Evolutionary conservation across 306 rosid species (phyloP), one percentile per base, ranked within the genome.

Genomic region (Vicia villosa): DNA sequence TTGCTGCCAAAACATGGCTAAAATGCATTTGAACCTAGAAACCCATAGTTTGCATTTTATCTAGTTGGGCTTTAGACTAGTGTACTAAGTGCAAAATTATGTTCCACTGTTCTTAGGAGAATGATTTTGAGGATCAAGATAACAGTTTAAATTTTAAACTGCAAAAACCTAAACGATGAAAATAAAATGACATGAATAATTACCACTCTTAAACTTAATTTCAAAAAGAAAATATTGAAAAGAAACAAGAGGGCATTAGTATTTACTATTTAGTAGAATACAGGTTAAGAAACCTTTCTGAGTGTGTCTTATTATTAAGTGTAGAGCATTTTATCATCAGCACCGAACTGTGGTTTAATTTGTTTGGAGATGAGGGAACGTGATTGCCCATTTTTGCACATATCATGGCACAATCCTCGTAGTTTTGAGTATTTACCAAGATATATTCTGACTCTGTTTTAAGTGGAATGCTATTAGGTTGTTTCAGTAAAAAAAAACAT

Each of bases 1-100:
- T 55, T 55, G 45, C 50, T 55, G 61, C 69, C 49, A 22, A 42
- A 66, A 66, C 38, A 52, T 72, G 77, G 21, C 46, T 16, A 55
- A 16, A 63, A 2, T 49, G 68, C 49, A 36, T 32, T 36, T 15
- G 38, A 45, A 57, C 20, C 34, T 12, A 22, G 21, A 46, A 30
- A 16, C 59, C 10, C 50, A 10, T 57, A 26, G 11, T 15, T 68
- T 60, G 68, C 62, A 21, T 19, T 8, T 32, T 43, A 52, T 24
- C 57, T 43, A 43, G 37, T 49, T 34, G 65, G 47, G 47, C 66
- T 49, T 79, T 26, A 10, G 47, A 37, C 41, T 21, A 66, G 51
- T 55, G 66, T 19, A 64, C 10, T 6, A 11, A 10, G 19, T 47
- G 42, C 66, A 34, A 21, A 10, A 15, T 57, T 59, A 38, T 20